These are phyloP conservation scores for Nephelium lappaceum DNA, from an alignment of 345 rosid species.

Conservation along the genomic window DNA sequence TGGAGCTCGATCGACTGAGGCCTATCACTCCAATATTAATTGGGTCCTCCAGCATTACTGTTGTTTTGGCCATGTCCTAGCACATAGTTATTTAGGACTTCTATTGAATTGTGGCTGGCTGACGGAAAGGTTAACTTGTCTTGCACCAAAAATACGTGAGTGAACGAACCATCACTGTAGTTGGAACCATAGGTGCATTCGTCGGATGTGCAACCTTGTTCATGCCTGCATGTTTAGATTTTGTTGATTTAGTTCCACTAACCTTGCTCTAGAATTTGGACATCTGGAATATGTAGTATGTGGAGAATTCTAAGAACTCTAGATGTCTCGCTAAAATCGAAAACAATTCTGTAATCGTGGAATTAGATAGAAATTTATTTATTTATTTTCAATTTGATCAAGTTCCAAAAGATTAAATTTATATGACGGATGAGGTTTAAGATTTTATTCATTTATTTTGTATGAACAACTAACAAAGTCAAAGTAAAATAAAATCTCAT, in stretches of 20 bases:
- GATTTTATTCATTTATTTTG: too few species aligned
- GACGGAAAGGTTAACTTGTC: not conserved
- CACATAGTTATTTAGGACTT: not conserved
- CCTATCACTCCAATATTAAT: not conserved
- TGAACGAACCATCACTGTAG: slow-evolving; percentile 26
- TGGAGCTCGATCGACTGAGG: not conserved
- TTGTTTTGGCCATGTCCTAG: slow-evolving; percentile 34
- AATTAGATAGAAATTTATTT: too few species aligned
- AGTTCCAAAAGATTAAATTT: too few species aligned
- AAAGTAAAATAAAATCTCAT: too few species aligned
- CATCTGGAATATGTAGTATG: too few species aligned
- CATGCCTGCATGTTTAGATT: not conserved
- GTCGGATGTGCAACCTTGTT: slow-evolving; percentile 15
- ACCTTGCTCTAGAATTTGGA: too few species aligned
- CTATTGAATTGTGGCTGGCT: not conserved
- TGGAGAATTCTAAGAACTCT: too few species aligned
- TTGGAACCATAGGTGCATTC: slow-evolving; percentile 25
- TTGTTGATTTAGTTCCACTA: not conserved
- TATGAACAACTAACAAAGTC: too few species aligned
- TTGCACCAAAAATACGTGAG: not conserved
- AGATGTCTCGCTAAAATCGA: too few species aligned
- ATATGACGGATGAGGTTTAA: too few species aligned
- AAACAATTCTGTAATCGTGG: too few species aligned
- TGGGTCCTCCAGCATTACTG: not conserved
- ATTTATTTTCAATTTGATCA: too few species aligned